phyloP scores from a whole-genome alignment of 2,329 filamentous ascomycete species.

The Monosporascus sp. region DNA sequence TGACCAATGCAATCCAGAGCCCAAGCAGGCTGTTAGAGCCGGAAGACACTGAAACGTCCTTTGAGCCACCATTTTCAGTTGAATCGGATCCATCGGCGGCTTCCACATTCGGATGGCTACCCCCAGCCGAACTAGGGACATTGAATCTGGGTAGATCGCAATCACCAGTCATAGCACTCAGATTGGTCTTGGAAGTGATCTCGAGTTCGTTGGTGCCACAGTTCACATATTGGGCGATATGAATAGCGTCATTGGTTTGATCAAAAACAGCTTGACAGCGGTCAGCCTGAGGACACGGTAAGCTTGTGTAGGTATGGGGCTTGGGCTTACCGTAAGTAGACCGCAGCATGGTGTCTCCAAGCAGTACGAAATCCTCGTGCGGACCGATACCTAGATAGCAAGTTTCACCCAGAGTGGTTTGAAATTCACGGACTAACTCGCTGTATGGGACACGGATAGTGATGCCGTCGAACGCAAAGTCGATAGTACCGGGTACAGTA shows the following conservation, averaged over 20 bases:
- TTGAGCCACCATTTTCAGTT: background rate
- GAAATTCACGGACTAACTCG: slow-evolving; percentile 40
- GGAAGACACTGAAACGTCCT: background rate
- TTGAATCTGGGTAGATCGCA: slow-evolving; percentile 16
- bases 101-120: background rate
- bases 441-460: slow-evolving; percentile 44
- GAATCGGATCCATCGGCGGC: background rate
- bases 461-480: slow-evolving; percentile 44
- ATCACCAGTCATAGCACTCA: slow-evolving; percentile 21
- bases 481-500: slow-evolving; percentile 35
- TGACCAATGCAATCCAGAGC: background rate
- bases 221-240: slow-evolving; percentile 46
- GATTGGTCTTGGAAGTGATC: slow-evolving; percentile 25
- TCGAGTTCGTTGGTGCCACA: slow-evolving; percentile 43
- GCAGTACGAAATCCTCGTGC: slow-evolving; percentile 42
- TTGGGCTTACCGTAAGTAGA: slow-evolving; percentile 44
- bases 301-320: background rate
- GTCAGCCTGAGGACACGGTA: background rate
- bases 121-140: background rate
- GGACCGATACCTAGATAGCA: slow-evolving; percentile 48
- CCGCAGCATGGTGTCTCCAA: slow-evolving; percentile 55
- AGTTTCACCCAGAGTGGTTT: slow-evolving; percentile 18
- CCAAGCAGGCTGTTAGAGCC: background rate
- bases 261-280: slow-evolving; percentile 42
- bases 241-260: slow-evolving; percentile 41